phyloP scores from a whole-genome alignment of 2,329 filamentous ascomycete species.

The Monilinia aucupariae region DNA sequence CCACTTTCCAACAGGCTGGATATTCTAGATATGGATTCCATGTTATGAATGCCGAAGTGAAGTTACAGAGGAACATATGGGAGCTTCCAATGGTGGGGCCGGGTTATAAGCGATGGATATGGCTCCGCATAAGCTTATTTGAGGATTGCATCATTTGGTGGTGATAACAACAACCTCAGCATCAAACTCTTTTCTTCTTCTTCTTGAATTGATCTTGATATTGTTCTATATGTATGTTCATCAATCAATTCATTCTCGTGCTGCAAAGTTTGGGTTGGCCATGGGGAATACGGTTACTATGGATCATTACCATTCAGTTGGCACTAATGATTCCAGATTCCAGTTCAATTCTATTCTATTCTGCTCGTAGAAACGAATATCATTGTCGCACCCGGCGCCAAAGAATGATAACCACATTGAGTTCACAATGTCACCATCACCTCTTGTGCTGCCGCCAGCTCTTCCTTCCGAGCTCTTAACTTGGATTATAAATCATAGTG shows the following conservation, averaged over 20 bases:
- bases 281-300: slow-evolving; percentile 1
- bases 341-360: slow-evolving; percentile 4
- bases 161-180: not conserved
- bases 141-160: slow-evolving; percentile 12
- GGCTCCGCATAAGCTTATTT: slow-evolving; percentile 4
- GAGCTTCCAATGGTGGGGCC: slow-evolving; percentile 27
- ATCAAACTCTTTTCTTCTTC: not conserved
- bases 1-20: slow-evolving; percentile 92
- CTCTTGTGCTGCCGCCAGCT: slow-evolving; percentile 47
- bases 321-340: slow-evolving; percentile 31
- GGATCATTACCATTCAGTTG: slow-evolving; percentile 23
- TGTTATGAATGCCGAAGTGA: slow-evolving; percentile 44
- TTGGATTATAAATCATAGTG: slow-evolving; percentile 53
- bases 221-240: not conserved
- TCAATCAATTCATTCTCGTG: not conserved
- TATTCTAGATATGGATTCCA: slow-evolving; percentile 96
- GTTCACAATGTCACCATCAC: slow-evolving; percentile 27
- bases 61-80: slow-evolving; percentile 24
- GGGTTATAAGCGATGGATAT: slow-evolving; percentile 25
- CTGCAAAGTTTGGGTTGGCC: no score
- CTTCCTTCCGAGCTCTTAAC: slow-evolving; percentile 58
- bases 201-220: not conserved
- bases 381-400: not conserved
- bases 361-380: not conserved
- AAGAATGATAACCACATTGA: slow-evolving; percentile 1